Evolutionary conservation across 345 rosid genomes (phyloP).

Genomic region (Eucalyptus guilfoylei): DNA sequence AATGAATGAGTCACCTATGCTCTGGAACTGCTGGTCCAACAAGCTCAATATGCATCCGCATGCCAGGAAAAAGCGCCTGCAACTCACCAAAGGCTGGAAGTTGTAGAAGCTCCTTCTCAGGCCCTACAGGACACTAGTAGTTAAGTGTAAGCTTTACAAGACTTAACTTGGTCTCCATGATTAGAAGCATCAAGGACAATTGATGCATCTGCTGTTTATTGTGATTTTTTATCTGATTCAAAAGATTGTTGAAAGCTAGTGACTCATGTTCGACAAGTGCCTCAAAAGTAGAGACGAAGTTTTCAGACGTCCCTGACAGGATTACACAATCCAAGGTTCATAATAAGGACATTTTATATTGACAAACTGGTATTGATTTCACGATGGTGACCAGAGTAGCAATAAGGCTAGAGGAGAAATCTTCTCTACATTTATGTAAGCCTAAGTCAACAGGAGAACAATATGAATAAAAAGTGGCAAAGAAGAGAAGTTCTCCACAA

Average conservation of each 20-base stretch:
- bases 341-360: background rate
- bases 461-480: background rate
- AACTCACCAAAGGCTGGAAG: slow-evolving; percentile 79
- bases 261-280: background rate
- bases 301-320: background rate
- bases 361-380: background rate
- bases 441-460: background rate
- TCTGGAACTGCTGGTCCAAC: slow-evolving; percentile 85
- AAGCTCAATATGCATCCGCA: slow-evolving; percentile 40
- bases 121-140: slow-evolving; percentile 30
- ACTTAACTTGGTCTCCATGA: background rate
- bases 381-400: background rate
- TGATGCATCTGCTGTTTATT: background rate
- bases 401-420: background rate
- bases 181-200: background rate
- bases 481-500: background rate
- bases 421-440: background rate
- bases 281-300: background rate
- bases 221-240: background rate
- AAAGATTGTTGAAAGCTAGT: background rate
- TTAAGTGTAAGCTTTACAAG: background rate
- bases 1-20: slow-evolving; percentile 19
- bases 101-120: slow-evolving; percentile 86
- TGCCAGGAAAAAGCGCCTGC: slow-evolving; percentile 64
- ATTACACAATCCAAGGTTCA: background rate